A percentile compares a stretch with the other conserved stretches of the same genome.
Conservation (phyloP, 306 rosid species). For the Casuarina cunninghamiana region DNA sequence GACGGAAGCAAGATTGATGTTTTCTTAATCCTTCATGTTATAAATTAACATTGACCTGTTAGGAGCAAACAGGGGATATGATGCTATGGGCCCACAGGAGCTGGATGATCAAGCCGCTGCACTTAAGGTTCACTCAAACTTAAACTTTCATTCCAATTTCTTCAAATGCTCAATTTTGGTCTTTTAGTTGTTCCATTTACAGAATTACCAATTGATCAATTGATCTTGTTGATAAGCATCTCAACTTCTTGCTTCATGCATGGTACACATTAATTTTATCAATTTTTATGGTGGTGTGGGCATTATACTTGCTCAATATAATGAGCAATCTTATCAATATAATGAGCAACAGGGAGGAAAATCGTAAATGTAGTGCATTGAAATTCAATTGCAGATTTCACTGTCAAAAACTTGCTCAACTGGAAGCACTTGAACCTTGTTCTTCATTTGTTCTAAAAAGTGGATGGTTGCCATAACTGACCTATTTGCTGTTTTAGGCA, state of each 20-base stretch:
- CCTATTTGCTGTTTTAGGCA: background rate
- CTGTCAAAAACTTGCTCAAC: background rate
- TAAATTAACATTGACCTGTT: conserved; percentile 11
- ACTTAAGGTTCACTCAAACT: conserved; percentile 40
- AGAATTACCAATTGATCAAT: background rate
- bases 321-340: background rate
- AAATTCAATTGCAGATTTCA: background rate
- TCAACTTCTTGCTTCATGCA: conserved; percentile 15
- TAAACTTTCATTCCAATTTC: conserved; percentile 15
- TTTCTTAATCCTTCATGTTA: conserved; percentile 18
- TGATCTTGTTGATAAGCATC: conserved; percentile 20
- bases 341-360: background rate
- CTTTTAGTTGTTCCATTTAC: conserved; percentile 11
- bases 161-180: conserved; percentile 14
- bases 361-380: background rate
- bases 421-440: background rate
- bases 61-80: conserved; percentile 52
- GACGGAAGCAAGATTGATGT: background rate
- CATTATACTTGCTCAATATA: background rate
- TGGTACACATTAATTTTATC: conserved; percentile 6
- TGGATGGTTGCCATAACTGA: background rate
- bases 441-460: background rate
- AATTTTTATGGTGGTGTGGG: background rate
- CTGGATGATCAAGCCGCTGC: conserved; percentile 44
- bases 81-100: conserved; percentile 34